These are phyloP conservation scores for Dissoconium aciculare DNA, from an alignment of 2,329 filamentous ascomycete genomes.

Conservation along the genomic window DNA sequence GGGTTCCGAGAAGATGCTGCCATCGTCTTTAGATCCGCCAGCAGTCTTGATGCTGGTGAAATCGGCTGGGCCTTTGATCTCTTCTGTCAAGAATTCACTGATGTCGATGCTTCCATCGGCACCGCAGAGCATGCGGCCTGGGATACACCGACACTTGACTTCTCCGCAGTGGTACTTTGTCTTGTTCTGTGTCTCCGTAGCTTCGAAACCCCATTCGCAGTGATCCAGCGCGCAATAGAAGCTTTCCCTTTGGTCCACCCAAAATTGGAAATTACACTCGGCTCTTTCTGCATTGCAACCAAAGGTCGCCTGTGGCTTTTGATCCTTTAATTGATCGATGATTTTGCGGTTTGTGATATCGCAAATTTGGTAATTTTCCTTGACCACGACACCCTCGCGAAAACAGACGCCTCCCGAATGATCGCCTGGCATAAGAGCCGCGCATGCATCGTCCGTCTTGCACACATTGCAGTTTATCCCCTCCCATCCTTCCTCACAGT, in stretches of 20 bases:
- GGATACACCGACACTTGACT: slow-evolving; percentile 74
- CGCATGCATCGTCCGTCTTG: slow-evolving; percentile 65
- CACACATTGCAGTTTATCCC: slow-evolving; percentile 98
- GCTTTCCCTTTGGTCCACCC: slow-evolving; percentile 85
- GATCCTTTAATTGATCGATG: slow-evolving; percentile 64
- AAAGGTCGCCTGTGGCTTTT: slow-evolving; percentile 88
- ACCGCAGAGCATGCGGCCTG: slow-evolving; percentile 85
- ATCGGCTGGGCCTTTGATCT: slow-evolving; percentile 73
- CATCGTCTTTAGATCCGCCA: slow-evolving; percentile 44
- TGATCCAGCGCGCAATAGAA: slow-evolving; percentile 87
- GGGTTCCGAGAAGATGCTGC: slow-evolving; percentile 79
- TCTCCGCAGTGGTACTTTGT: slow-evolving; percentile 76
- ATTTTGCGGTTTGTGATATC: slow-evolving; percentile 96
- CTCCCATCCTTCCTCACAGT: slow-evolving; percentile 85
- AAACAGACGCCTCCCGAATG: slow-evolving; percentile 74
- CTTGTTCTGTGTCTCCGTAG: slow-evolving; percentile 55
- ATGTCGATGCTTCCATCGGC: slow-evolving; percentile 85
- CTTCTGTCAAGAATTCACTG: slow-evolving; percentile 66
- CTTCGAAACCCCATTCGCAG: slow-evolving; percentile 59
- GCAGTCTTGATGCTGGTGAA: slow-evolving; percentile 54
- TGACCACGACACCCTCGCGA: slow-evolving; percentile 74
- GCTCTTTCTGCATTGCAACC: slow-evolving; percentile 62
- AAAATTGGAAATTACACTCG: slow-evolving; percentile 94
- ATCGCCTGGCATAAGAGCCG: slow-evolving; percentile 64
- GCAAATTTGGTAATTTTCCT: slow-evolving; percentile 95